Base-by-base conservation (phyloP, 2,329 filamentous ascomycete species). In the Diaporthe longicolla region DNA sequence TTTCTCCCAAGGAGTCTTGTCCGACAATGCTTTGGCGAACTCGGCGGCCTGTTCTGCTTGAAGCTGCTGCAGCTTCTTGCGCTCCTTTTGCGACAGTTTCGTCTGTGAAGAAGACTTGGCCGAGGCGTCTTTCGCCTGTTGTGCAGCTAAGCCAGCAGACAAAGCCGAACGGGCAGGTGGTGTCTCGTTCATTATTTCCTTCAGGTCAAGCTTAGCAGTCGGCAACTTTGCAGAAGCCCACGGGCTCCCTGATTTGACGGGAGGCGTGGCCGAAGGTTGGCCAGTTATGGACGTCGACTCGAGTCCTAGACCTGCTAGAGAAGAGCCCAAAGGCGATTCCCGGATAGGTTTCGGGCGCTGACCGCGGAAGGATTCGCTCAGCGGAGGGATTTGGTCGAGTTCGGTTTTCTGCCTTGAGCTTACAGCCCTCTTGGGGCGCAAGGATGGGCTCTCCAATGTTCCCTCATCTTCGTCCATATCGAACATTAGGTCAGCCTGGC, bases 51-150 rank as follows among this genome's bases (percentile, higher is more conserved):
- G 84, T 48, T 85, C 84, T 32, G 87, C 84, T 79, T 94, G 90
- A 75, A 91, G 88, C 79, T 95, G 93, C 78, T 95, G 90, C 77
- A 95, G 90, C 80, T 90, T 94, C 84, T 98, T 98, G 29, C 95
- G 92, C 82, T 98, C 95, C 80, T 97, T 97, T 78, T 98, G 97
- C 0, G 95, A 98, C 77, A 97, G 83, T 81, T 94, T 98, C 0
- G 83, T 80, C 21, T 85, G 84, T 0, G 85, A 78, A 52, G 79
- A 70, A 52, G 79, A 70, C 77, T 84, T 87, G 66, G 73, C 80
- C 71, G 72, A 78, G 29, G 81, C 73, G 24, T 87, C 84, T 70
- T 83, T 87, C 10, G 77, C 81, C 61, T 82, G 87, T 77, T 90
- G 87, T 0, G 87, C 87, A 7, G 87, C 88, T 15, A 92, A 79